These are phyloP conservation scores for Aspergillus sclerotioniger DNA, from an alignment of 495 filamentous ascomycete species.

Conservation along the genomic window DNA sequence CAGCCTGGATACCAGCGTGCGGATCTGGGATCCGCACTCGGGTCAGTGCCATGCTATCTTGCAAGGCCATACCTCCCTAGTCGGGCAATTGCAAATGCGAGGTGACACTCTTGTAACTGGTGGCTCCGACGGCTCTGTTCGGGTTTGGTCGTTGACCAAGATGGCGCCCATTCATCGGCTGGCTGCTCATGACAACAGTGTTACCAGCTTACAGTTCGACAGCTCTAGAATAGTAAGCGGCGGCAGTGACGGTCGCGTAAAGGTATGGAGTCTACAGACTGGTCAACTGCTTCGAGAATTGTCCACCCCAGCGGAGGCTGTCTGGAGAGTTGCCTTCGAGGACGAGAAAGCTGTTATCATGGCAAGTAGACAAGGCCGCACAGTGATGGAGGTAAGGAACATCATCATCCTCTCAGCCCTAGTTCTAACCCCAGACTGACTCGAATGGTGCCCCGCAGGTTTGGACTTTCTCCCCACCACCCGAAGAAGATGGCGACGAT, in stretches of 20 bases:
- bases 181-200: slow-evolving; percentile 97
- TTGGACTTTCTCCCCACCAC: slow-evolving; percentile 84
- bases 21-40: slow-evolving; percentile 92
- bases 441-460: slow-evolving; percentile 52
- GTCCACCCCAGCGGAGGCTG: slow-evolving; percentile 83
- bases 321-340: slow-evolving; percentile 97
- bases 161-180: slow-evolving; percentile 89
- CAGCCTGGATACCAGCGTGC: slow-evolving; percentile 92
- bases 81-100: slow-evolving; percentile 96
- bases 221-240: slow-evolving; percentile 91
- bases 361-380: slow-evolving; percentile 75
- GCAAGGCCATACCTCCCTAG: slow-evolving; percentile 93
- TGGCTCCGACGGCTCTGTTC: slow-evolving; percentile 90
- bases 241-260: slow-evolving; percentile 92
- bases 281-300: slow-evolving; percentile 90
- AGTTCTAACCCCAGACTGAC: slow-evolving; percentile 14
- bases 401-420: slow-evolving; percentile 7
- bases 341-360: slow-evolving; percentile 97
- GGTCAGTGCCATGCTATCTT: slow-evolving; percentile 88
- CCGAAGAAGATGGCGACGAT: slow-evolving; percentile 51
- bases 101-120: slow-evolving; percentile 93
- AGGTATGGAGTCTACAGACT: slow-evolving; percentile 93
- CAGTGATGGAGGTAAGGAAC: slow-evolving; percentile 88
- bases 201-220: slow-evolving; percentile 96
- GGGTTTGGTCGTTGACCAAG: slow-evolving; percentile 89